Base-by-base conservation (phyloP, 495 filamentous ascomycete species). In the Neurospora pannonica region DNA sequence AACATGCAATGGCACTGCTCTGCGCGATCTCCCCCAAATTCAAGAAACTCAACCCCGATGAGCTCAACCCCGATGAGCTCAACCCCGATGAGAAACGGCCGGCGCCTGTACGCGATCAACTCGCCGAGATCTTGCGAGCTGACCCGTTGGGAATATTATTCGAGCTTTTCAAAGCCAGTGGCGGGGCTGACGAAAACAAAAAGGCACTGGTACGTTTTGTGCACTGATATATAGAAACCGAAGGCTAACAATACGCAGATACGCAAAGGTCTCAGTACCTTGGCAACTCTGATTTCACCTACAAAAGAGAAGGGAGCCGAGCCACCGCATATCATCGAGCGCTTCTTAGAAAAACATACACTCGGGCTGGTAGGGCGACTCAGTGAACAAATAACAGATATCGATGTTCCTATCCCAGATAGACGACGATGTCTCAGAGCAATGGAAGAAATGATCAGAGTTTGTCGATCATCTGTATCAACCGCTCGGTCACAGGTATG, bases 361-460 rank as follows among this genome's bases (percentile, higher is more conserved):
- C 89, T 98, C 28, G 95, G 94, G n/a, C 88, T 98, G 73, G 94
- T 97, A 80, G 88, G 91, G 21, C 89, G 92, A 67, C 89, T 98
- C 73, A 91, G 92, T 7, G 91, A 95, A 75, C 87, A 89, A 13
- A 90, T 99, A 71, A 97, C 93, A 77, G 92, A 94, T 78, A 85
- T 86, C 17, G 70, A 80, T 34, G 73, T 79, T 5, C 80, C 82
- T 5, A 80, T 90, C 34, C 84, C 88, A 37, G 93, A 97, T 76
- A 92, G 93, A 77, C 90, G 87, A 70, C 87, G 93, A 70, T 93
- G 90, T 73, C 84, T 99, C 3, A 88, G 88, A 73, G 96, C 92
- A 2, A 92, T 99, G 78, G 91, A 93, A 75, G 94, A 94, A 79
- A 93, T 98, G 92, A 90, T 98, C 69, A 88, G 85, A 75, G 83